These are phyloP conservation scores for Phytophthora crassamura DNA, from an alignment of 352 stramenopile genomes.

Conservation along the genomic window DNA sequence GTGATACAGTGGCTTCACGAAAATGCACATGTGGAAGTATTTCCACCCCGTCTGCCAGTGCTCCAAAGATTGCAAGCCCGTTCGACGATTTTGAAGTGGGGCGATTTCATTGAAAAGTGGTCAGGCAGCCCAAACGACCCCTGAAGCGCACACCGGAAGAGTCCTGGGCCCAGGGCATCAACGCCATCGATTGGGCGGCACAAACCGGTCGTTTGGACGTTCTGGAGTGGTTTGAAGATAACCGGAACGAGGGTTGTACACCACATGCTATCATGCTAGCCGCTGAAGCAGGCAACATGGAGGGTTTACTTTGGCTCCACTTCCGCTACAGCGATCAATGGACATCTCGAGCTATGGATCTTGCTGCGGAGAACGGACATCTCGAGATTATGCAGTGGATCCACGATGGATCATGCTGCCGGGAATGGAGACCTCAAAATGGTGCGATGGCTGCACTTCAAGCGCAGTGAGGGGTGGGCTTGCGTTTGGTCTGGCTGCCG, in stretches of 20 bases:
- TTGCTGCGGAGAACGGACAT: background rate
- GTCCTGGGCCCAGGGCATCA: background rate
- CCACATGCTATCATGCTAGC: constrained; percentile 7
- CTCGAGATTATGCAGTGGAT: constrained; percentile 2
- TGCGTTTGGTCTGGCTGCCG: background rate
- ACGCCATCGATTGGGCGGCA: constrained; percentile 12
- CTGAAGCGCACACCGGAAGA: background rate
- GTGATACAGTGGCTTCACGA: too few species aligned
- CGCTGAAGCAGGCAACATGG: too few species aligned
- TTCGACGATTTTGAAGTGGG: too few species aligned
- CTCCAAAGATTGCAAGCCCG: too few species aligned
- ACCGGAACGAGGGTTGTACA: constrained; percentile 1
- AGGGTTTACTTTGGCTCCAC: too few species aligned
- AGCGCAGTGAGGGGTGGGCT: background rate
- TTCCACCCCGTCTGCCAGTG: too few species aligned
- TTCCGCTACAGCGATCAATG: too few species aligned
- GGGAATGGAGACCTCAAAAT: too few species aligned
- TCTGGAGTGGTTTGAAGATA: constrained; percentile 6
- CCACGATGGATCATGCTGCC: background rate
- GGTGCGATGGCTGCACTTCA: too few species aligned
- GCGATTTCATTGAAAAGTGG: too few species aligned
- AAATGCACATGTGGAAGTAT: too few species aligned
- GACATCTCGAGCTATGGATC: constrained; percentile 1
- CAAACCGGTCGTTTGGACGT: constrained; percentile 5
- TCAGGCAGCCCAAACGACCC: too few species aligned